These are phyloP conservation scores for Chrysosporium queenslandicum DNA, from an alignment of 2,329 filamentous ascomycete genomes.

Conservation along the genomic window DNA sequence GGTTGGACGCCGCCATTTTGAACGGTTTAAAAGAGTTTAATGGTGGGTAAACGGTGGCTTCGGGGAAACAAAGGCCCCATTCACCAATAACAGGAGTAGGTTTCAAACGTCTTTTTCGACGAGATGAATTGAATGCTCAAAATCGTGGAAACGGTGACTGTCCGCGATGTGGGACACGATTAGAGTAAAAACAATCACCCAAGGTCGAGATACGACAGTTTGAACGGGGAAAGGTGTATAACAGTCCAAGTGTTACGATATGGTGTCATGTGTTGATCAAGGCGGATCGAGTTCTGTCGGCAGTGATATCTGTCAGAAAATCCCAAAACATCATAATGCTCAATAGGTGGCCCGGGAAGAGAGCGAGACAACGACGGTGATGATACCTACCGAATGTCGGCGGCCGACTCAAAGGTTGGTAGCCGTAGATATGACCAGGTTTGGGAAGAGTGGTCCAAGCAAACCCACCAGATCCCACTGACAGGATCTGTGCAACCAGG, in stretches of 20 bases:
- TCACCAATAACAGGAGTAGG: background rate
- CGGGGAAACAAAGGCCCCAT: background rate
- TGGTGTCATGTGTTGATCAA: background rate
- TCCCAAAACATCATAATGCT: background rate
- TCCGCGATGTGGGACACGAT: background rate
- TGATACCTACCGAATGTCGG: slow-evolving; percentile 7
- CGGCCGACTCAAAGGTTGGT: slow-evolving; percentile 2
- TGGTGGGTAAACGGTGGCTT: background rate
- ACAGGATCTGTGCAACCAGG: slow-evolving; percentile 1
- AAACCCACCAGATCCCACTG: background rate
- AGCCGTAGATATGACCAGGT: background rate
- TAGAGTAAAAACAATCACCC: background rate
- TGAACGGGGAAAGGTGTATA: slow-evolving; percentile 1
- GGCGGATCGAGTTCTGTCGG: background rate
- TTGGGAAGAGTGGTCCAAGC: background rate
- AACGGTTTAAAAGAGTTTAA: background rate
- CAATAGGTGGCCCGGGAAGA: background rate
- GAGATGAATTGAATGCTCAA: background rate
- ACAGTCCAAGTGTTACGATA: background rate
- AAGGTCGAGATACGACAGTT: slow-evolving; percentile 9
- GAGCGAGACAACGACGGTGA: background rate
- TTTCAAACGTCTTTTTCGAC: slow-evolving; percentile 1
- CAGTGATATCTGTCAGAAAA: background rate
- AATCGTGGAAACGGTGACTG: background rate
- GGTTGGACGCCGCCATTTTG: slow-evolving; percentile 13